Evolutionary conservation across 805 yeast genomes (phyloP).

Genomic region (Scheffersomyces ergatensis): DNA sequence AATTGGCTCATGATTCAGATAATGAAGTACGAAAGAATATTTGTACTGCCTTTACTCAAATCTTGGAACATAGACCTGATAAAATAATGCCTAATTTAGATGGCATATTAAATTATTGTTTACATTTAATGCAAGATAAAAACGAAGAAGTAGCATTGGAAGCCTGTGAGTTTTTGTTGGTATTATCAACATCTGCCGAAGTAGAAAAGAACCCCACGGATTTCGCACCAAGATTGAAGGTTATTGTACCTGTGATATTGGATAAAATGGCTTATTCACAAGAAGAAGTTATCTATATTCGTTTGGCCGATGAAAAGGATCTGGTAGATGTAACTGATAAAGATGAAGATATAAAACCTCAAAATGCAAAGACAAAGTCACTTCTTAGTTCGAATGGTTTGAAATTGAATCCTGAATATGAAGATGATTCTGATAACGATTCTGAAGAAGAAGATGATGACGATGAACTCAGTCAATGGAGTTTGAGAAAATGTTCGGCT

Average conservation of each 20-base stretch:
- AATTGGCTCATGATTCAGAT: conserved; percentile 61
- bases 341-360: conserved; percentile 86
- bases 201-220: conserved; percentile 32
- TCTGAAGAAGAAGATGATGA: conserved; percentile 71
- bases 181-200: conserved; percentile 66
- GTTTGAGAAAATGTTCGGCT: conserved; percentile 88
- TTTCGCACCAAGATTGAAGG: conserved; percentile 55
- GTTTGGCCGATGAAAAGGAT: conserved; percentile 65
- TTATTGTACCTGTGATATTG: conserved; percentile 74
- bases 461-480: conserved; percentile 77
- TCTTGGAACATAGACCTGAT: conserved; percentile 78
- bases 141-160: conserved; percentile 76
- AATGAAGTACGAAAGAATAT: conserved; percentile 67
- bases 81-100: conserved; percentile 73
- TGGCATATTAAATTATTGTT: conserved; percentile 82
- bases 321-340: conserved; percentile 77
- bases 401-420: neutral
- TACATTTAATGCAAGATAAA: conserved; percentile 66
- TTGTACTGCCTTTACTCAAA: conserved; percentile 68
- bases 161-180: conserved; percentile 87
- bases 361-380: conserved; percentile 63
- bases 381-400: conserved; percentile 21
- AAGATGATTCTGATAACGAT: conserved; percentile 36
- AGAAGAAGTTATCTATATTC: conserved; percentile 66
- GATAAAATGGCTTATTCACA: conserved; percentile 86